These are phyloP conservation scores for Exophiala bonariae DNA, from an alignment of 2,329 filamentous ascomycete species.

Conservation along the genomic window DNA sequence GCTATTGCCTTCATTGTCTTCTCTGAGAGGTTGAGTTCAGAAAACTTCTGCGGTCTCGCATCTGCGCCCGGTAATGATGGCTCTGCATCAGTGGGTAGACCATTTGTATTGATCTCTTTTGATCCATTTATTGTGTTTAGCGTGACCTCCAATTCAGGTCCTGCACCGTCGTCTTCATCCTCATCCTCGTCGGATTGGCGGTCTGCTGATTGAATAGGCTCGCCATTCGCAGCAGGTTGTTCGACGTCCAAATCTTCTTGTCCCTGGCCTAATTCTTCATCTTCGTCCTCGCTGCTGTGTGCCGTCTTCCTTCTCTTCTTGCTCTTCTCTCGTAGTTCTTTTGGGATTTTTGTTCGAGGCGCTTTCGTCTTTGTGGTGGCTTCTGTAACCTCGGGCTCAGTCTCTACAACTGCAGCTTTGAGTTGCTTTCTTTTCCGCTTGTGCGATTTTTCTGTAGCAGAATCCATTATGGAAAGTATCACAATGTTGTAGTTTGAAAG, in stretches of 20 bases:
- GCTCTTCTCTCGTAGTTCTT: slow-evolving; percentile 20
- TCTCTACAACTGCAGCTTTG: slow-evolving; percentile 30
- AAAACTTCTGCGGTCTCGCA: slow-evolving; percentile 68
- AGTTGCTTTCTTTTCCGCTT: slow-evolving; percentile 48
- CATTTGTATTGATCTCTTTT: slow-evolving; percentile 32
- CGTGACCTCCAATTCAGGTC: slow-evolving; percentile 34
- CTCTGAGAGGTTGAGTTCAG: slow-evolving; percentile 80
- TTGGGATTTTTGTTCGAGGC: slow-evolving; percentile 28
- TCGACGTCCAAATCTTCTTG: slow-evolving; percentile 43
- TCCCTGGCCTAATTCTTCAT: too few relatives aligned
- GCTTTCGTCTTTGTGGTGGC: slow-evolving; percentile 21
- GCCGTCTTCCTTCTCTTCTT: slow-evolving; percentile 42
- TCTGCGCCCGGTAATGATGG: slow-evolving; percentile 61
- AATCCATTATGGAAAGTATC: slow-evolving; percentile 7
- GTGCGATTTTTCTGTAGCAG: slow-evolving; percentile 31
- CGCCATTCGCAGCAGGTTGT: slow-evolving; percentile 35
- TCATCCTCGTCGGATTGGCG: slow-evolving; percentile 33
- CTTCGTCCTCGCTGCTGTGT: slow-evolving; percentile 28
- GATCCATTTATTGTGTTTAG: slow-evolving; percentile 26
- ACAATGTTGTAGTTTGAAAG: neutral
- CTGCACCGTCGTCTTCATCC: slow-evolving; percentile 30
- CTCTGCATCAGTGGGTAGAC: slow-evolving; percentile 52
- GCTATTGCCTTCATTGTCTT: slow-evolving; percentile 85
- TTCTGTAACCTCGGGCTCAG: slow-evolving; percentile 1
- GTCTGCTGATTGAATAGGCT: slow-evolving; percentile 34